A percentile compares a stretch with the other conserved stretches of the same genome.
Evolutionary conservation across 441 rosid species (phyloP).

Genomic region (Lepidium campestre): DNA sequence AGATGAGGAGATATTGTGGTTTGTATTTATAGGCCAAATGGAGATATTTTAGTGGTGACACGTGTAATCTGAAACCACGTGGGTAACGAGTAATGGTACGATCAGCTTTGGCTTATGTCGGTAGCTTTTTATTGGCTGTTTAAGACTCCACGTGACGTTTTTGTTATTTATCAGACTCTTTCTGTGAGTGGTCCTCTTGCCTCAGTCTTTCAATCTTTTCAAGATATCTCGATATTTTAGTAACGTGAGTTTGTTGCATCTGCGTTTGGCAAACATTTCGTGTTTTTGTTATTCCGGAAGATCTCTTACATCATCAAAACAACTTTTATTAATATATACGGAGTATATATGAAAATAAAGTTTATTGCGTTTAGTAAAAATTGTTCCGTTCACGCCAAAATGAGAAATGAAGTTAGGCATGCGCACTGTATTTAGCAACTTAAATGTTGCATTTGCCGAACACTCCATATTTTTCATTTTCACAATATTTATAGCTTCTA

Average conservation of each 20-base stretch:
- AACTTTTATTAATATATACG: neutral
- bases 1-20: neutral
- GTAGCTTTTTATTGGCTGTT: constrained; percentile 10
- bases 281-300: neutral
- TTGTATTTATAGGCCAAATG: constrained; percentile 11
- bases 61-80: constrained; percentile 4
- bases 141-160: neutral
- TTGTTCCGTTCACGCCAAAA: neutral
- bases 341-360: neutral
- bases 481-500: too few relatives aligned
- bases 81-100: neutral
- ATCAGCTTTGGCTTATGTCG: constrained; percentile 23
- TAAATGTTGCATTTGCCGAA: neutral
- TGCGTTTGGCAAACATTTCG: neutral
- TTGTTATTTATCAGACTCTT: neutral
- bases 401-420: neutral
- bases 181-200: constrained; percentile 9
- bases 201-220: neutral
- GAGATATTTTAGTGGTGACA: neutral
- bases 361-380: neutral
- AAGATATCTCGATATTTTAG: neutral
- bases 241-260: constrained; percentile 2
- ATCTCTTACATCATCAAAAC: neutral
- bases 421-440: neutral
- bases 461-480: too few relatives aligned